These are phyloP conservation scores for Cenchrus fungigraminus DNA, from an alignment of 176 grass and related monocot species.

Conservation along the genomic window DNA sequence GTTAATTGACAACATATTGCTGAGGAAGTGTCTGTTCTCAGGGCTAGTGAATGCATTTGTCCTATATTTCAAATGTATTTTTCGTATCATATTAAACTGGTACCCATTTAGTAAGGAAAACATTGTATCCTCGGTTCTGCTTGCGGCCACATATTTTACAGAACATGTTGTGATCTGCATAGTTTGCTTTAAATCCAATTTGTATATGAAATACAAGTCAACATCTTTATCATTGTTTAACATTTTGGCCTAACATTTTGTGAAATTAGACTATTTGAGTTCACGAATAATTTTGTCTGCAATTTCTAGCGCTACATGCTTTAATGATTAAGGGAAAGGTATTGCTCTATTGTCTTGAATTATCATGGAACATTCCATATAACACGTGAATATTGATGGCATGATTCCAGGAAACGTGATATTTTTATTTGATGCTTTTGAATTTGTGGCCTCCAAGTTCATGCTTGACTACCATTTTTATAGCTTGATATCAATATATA, in stretches of 20 bases:
- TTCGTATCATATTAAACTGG: neutral
- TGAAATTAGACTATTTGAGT: conserved; percentile 4
- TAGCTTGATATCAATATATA: neutral
- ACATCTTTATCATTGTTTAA: neutral
- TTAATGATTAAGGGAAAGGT: neutral
- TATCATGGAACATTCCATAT: conserved; percentile 2
- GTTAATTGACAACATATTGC: neutral
- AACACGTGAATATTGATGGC: neutral
- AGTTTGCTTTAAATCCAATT: neutral
- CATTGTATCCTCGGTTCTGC: neutral
- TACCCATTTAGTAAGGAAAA: neutral
- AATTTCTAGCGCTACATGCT: conserved; percentile 1
- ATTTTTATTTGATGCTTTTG: neutral
- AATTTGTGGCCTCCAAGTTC: neutral
- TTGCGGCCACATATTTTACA: conserved; percentile 8
- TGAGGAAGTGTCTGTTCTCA: neutral
- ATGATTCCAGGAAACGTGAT: neutral
- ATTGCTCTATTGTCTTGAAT: conserved; percentile 11
- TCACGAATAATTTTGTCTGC: neutral
- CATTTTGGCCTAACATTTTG: conserved; percentile 1
- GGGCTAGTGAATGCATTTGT: conserved; percentile 3
- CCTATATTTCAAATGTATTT: neutral
- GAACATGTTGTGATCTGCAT: neutral
- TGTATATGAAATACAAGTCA: neutral
- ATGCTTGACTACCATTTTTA: neutral